Conservation (phyloP, 164 flowering plant genomes). For the Warburgia ugandensis region DNA sequence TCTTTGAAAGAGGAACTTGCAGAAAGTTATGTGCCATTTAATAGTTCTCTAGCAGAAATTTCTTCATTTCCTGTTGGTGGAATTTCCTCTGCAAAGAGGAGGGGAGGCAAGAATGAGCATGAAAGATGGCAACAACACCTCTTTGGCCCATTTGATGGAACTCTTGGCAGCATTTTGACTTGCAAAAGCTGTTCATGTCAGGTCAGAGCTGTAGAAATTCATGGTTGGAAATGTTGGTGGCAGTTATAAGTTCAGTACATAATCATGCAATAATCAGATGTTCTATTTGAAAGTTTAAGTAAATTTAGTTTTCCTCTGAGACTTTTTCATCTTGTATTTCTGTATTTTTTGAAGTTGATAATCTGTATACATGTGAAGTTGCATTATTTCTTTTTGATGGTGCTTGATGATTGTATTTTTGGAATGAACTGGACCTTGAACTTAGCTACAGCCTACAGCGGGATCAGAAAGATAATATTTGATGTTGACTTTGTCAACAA, state of each 20-base stretch:
- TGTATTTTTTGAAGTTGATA: too few relatives aligned
- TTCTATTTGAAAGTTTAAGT: too few relatives aligned
- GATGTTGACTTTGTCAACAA: neutral
- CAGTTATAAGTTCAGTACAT: neutral
- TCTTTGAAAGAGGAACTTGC: constrained; percentile 70
- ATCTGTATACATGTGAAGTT: too few relatives aligned
- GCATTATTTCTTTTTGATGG: too few relatives aligned
- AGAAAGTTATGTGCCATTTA: constrained; percentile 36
- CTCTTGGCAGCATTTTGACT: constrained; percentile 62
- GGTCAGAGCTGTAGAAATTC: constrained; percentile 32
- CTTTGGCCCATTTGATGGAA: constrained; percentile 91
- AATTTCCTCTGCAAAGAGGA: constrained; percentile 23
- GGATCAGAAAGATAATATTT: neutral
- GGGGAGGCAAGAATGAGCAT: constrained; percentile 29
- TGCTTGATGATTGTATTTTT: too few relatives aligned
- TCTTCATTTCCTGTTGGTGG: constrained; percentile 25
- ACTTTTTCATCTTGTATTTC: too few relatives aligned
- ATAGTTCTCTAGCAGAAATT: constrained; percentile 48
- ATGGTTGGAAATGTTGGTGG: constrained; percentile 2
- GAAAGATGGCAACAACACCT: constrained; percentile 59
- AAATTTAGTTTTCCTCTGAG: too few relatives aligned
- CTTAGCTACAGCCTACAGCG: neutral
- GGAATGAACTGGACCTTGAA: too few relatives aligned
- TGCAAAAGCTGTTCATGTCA: constrained; percentile 83
- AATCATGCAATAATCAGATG: neutral